Conservation (phyloP, 495 filamentous ascomycete species). For the Daldinia decipiens region DNA sequence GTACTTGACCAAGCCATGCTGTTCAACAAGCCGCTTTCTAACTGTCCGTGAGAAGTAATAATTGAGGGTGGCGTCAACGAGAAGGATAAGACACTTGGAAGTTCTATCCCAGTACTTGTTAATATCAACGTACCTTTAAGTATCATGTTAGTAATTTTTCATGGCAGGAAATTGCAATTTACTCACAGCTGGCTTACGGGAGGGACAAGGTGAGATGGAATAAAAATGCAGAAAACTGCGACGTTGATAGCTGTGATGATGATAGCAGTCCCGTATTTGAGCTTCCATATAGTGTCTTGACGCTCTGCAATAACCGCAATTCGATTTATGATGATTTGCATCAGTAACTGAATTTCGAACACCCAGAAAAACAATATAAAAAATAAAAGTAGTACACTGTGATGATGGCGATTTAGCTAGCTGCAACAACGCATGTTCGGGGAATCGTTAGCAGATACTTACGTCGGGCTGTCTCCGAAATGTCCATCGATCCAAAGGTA, state of each 20-base stretch:
- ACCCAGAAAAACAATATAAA: constrained; percentile 51
- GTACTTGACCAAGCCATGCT: constrained; percentile 59
- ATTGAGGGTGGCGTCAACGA: constrained; percentile 59
- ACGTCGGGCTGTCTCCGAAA: constrained; percentile 46
- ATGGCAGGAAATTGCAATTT: not conserved
- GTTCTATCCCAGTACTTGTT: constrained; percentile 59
- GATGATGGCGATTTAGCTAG: constrained; percentile 4
- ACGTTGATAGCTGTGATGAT: constrained; percentile 58
- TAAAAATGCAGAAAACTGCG: constrained; percentile 61
- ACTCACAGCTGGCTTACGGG: constrained; percentile 36
- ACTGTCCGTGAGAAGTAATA: constrained; percentile 57
- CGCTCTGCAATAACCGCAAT: constrained; percentile 54
- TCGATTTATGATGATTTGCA: constrained; percentile 63
- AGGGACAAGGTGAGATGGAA: constrained; percentile 55
- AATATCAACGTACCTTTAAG: constrained; percentile 50
- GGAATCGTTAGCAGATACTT: constrained; percentile 8
- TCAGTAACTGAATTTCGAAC: constrained; percentile 54
- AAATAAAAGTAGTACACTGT: constrained; percentile 44
- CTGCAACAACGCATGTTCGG: not conserved
- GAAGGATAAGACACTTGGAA: constrained; percentile 55
- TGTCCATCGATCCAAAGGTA: constrained; percentile 52
- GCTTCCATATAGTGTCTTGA: constrained; percentile 29
- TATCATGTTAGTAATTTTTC: not conserved
- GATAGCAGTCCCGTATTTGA: constrained; percentile 57
- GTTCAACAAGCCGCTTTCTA: constrained; percentile 53